Base-by-base conservation (phyloP, 2,329 filamentous ascomycete genomes). In the Aspergillus candidus region DNA sequence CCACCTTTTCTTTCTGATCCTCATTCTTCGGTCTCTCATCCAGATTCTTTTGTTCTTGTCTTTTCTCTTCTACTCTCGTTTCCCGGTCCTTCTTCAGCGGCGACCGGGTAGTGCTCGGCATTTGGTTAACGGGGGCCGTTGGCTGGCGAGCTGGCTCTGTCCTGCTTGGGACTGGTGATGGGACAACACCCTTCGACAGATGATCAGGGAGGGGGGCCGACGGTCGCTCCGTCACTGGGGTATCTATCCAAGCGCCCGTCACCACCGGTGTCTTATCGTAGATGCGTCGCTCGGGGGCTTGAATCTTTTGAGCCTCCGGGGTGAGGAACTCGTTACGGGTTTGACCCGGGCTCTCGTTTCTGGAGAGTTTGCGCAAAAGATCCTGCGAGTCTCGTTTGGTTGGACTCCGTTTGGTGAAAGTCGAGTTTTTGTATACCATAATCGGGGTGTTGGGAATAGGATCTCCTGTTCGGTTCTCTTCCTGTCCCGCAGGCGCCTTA, bases 171-270 rank as follows among this genome's bases (percentile, higher is more conserved):
- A 41, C 44, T 18, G 50, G 50, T n/a, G 55, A 50, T 31, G 50
- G 50, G 29, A 53, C 38, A 32, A 59, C 54, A 15, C 61, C 57
- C 22, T 53, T 59, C 2, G 59, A 53, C 11, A 55, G 42, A 36
- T 64, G 49, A 27, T 47, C 54, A 22, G 52, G 56, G 15, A 54
- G 44, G 13, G 58, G 47, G 6, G 54, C 37, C 22, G 57, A 49
- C 29, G 2, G 22, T 8, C 61, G 59, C 41, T 70, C 67, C 11
- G 69, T 67, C 51, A 71, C 54, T 3, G 71, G 70, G 1, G 71
- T 73, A 50, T 73, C 70, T 30, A 72, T 66, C 69, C 69, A 73
- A 2, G 69, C 70, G 11, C 71, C 71, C 13, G 64, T 65, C 8
- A 72, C 68, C 32, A 66, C 60, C 3, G 71, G 71, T 2, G 71